Evolutionary conservation across 2,329 filamentous ascomycete genomes (phyloP), one percentile per base, ranked within the genome.

Genomic region (Escovopsis sp.): DNA sequence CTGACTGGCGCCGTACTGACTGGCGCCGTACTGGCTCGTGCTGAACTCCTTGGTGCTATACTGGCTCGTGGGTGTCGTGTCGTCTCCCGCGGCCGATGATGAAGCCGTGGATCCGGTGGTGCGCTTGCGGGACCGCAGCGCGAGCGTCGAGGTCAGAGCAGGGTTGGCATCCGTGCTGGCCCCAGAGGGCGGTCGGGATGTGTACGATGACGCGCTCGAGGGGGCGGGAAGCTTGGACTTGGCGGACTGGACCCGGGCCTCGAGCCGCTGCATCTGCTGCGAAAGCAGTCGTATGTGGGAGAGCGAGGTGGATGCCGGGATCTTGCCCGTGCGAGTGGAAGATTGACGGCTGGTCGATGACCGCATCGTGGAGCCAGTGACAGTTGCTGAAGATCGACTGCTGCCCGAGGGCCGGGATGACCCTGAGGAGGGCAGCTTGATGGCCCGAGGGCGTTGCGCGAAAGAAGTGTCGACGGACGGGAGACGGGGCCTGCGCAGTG

Each of bases 211-310:
- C 1, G 81, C 90, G 36, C 66, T 69, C 7, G 74, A 68, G 3
- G 87, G 84, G 2, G 80, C 84, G 3, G 90, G 90, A 15, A 98
- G 71, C 58, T 90, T 94, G 27, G 88, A 94, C 46, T 86, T 77
- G 14, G 80, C 90, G 17, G 79, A 85, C 41, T 96, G 86, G 9
- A 98, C 88, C 31, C 90, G 75, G 43, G 90, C 84, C 56, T 96
- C 90, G 41, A 98, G 76, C 45, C 85, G 83, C 58, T 94, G 85
- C 86, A 96, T 94, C 60, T 96, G 90, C 19, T 85, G 87, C 39
- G 92, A 94, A 44, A 98, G 76, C 21, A 79, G 81, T 43, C 88
- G 84, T 50, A 98, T 93, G 54, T 98, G 90, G 45, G 82, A 81
- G 34, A 98, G 72, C 2, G 90, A 96, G 42, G 65, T 74, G 41